These are phyloP conservation scores for Abelmoschus esculentus DNA, from an alignment of 345 rosid species.

Conservation along the genomic window DNA sequence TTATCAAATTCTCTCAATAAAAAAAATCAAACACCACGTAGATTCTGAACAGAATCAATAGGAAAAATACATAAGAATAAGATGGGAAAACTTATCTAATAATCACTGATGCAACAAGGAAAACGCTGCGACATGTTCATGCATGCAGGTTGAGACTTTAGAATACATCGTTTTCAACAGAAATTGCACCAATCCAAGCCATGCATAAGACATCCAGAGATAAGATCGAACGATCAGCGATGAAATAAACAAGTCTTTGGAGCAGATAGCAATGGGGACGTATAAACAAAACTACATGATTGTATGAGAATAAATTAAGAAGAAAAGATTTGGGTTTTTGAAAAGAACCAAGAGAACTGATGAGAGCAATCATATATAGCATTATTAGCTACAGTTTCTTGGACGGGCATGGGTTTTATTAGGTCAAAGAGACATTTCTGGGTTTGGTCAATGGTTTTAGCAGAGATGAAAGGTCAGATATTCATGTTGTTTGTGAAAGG, in stretches of 20 bases:
- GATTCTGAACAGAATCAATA: neutral
- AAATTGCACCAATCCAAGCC: neutral
- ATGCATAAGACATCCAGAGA: neutral
- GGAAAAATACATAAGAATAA: neutral
- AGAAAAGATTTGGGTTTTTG: neutral
- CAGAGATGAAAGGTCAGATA: neutral
- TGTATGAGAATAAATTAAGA: neutral
- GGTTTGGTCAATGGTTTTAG: neutral
- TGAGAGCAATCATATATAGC: constrained; percentile 11
- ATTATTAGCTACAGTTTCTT: neutral
- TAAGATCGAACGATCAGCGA: neutral
- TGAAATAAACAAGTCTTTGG: neutral
- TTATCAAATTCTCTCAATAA: neutral
- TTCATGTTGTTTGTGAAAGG: constrained; percentile 5
- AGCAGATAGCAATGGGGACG: neutral
- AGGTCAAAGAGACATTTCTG: neutral
- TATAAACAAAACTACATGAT: neutral
- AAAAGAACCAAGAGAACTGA: constrained; percentile 3
- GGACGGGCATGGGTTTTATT: neutral
- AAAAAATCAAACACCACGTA: neutral
- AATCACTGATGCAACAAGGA: neutral
- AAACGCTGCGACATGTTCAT: neutral
- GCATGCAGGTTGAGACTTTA: neutral
- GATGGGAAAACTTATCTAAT: constrained; percentile 7
- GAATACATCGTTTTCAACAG: constrained; percentile 3